These are phyloP conservation scores for Fusarium pseudonygamai DNA, from an alignment of 2,329 filamentous ascomycete genomes.

Conservation along the genomic window DNA sequence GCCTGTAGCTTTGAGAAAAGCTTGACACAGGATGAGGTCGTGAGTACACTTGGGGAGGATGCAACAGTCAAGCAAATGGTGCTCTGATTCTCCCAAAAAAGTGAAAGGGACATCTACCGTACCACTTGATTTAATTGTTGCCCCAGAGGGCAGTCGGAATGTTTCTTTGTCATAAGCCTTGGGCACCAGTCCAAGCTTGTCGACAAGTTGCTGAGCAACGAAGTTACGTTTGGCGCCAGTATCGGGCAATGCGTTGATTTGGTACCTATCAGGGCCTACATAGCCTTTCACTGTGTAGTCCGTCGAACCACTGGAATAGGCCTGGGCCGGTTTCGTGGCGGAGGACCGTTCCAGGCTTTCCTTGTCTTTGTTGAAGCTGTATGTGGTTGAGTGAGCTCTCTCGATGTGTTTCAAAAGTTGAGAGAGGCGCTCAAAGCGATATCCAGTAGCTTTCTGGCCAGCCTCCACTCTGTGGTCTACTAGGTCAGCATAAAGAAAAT, in stretches of 20 bases:
- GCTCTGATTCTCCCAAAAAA: background rate
- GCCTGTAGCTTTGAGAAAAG: background rate
- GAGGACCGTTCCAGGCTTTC: too few species aligned
- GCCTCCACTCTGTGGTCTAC: too few species aligned
- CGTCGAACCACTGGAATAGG: fast-evolving
- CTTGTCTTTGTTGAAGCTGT: too few species aligned
- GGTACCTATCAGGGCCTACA: fast-evolving
- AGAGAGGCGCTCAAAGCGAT: too few species aligned
- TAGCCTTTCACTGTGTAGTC: background rate
- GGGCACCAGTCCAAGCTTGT: background rate
- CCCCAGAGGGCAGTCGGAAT: fast-evolving
- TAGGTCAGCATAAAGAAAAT: too few species aligned
- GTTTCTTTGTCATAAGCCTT: fast-evolving
- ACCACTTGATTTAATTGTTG: too few species aligned
- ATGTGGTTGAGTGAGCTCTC: too few species aligned
- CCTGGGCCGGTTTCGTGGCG: too few species aligned
- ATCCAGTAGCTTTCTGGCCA: too few species aligned
- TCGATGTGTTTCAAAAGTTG: too few species aligned
- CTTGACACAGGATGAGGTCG: background rate
- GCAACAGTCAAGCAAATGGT: background rate
- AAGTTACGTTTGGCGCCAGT: constrained; percentile 4
- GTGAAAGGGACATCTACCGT: background rate
- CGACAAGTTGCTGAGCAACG: background rate
- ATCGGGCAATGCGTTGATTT: background rate
- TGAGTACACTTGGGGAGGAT: background rate